Evolutionary conservation across 805 yeast genomes (phyloP).

Genomic region (Ogataea nakhonphanomensis): DNA sequence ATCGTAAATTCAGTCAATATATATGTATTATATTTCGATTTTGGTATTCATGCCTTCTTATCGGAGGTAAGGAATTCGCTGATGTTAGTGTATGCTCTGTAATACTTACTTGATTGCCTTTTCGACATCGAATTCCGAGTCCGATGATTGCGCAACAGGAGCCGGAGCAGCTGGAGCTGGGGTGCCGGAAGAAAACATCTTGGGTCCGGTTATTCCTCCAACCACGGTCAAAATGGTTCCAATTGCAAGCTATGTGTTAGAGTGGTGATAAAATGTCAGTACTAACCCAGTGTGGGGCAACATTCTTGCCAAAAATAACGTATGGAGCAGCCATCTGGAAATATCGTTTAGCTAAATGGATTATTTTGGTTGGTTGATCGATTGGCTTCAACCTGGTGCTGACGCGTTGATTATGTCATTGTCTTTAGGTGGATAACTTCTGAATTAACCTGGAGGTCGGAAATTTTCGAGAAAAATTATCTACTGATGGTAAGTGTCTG

Average conservation of each 20-base stretch:
- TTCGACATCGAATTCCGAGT: constrained; percentile 32
- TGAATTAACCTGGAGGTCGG: neutral
- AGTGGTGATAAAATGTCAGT: neutral
- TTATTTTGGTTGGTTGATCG: constrained; percentile 9
- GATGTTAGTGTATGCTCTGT: constrained; percentile 3
- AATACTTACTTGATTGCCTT: constrained; percentile 31
- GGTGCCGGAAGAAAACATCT: constrained; percentile 29
- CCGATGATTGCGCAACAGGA: constrained; percentile 45
- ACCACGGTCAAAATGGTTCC: constrained; percentile 72
- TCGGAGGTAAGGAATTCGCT: constrained; percentile 29
- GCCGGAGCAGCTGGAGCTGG: constrained; percentile 53
- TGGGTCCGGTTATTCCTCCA: constrained; percentile 56
- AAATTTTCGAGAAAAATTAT: constrained; percentile 8
- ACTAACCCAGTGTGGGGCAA: constrained; percentile 73
- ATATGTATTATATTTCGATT: neutral
- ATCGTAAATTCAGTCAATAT: neutral
- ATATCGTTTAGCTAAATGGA: constrained; percentile 10
- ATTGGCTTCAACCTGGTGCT: neutral
- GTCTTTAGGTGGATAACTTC: neutral
- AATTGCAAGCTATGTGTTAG: constrained; percentile 55
- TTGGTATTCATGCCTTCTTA: constrained; percentile 19
- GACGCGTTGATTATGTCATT: too few species aligned
- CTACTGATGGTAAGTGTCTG: constrained; percentile 16
- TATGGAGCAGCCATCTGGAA: constrained; percentile 74
- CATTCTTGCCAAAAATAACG: constrained; percentile 76